Base-by-base conservation (phyloP, 2,329 filamentous ascomycete species). In the Pseudopithomyces chartarum region DNA sequence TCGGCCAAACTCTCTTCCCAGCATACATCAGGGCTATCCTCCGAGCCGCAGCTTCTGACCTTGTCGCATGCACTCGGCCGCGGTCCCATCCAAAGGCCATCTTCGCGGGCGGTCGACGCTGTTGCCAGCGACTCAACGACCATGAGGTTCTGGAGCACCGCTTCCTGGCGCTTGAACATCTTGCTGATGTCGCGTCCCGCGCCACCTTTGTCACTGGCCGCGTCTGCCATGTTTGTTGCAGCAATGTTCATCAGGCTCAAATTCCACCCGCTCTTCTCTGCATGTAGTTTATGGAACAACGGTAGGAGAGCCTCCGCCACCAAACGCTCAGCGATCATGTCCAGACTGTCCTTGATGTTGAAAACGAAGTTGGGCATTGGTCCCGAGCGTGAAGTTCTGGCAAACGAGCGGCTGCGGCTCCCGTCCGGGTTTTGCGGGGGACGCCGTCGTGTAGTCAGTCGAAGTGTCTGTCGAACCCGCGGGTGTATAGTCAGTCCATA, bases 191-290 rank as follows among this genome's bases (percentile, higher is more conserved):
- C 88, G 61, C 90, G 82, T 1, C 90, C 91, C 12, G 68, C 73
- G 0, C 78, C 78, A 20, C 73, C 76, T 62, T 73, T 80, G 52
- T 76, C 77, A 8, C 79, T 77, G 22, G 77, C 80, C 3, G 76
- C 73, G 58, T 80, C 78, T 6, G 68, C 83, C 88, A 98, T 94
- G 70, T 97, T 96, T 13, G 90, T 90, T 7, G 91, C 92, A 44
- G 91, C 93, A 20, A 98, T 80, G 62, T 97, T 98, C 57, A 98
- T 81, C 50, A 98, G 79, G 61, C 90, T 90, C 17, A 97, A 76
- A 63, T 94, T 90, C 90, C 91, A 96, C 1, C 85, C 87, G 8
- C 81, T 78, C 59, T 83, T 85, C 58, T 90, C 87, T 0, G 87
- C 83, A 62, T 94, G 89, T 12, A 97, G 79, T 59, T 86, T 87